Percentiles rank a stretch among this genome's conserved stretches.
Evolutionary conservation across 192 early-diverging fungal genomes (phyloP).

Genomic region (Backusella westeae): DNA sequence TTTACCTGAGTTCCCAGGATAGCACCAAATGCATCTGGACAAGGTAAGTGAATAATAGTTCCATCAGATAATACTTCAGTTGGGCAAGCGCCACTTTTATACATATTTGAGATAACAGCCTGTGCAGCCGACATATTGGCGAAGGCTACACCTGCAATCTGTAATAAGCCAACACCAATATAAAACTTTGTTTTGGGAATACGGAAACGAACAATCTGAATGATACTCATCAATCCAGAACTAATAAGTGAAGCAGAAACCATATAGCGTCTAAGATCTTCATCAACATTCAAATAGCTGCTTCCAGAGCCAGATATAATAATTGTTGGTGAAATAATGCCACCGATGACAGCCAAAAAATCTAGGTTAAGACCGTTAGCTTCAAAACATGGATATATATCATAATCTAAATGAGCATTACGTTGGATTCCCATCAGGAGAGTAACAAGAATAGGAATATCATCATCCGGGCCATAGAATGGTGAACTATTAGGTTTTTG

Average conservation of each 20-base stretch:
- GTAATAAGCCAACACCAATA: constrained; percentile 32
- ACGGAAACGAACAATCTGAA: constrained; percentile 44
- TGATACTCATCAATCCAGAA: constrained; percentile 31
- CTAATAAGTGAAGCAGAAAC: constrained; percentile 43
- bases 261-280: constrained; percentile 39
- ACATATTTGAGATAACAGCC: constrained; percentile 37
- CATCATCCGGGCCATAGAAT: constrained; percentile 48
- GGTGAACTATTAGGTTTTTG: constrained; percentile 23
- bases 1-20: constrained; percentile 45
- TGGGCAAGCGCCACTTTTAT: constrained; percentile 16
- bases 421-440: constrained; percentile 38
- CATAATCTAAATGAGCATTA: background rate
- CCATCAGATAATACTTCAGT: constrained; percentile 36
- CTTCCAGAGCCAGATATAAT: constrained; percentile 40
- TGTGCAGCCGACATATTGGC: constrained; percentile 50
- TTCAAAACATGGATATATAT: background rate
- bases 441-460: constrained; percentile 41
- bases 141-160: constrained; percentile 54
- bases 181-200: constrained; percentile 49
- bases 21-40: constrained; percentile 51
- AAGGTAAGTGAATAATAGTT: constrained; percentile 35
- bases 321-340: constrained; percentile 36
- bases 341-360: constrained; percentile 4
- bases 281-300: constrained; percentile 39
- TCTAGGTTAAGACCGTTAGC: background rate